These are phyloP conservation scores for Cicer cuneatum DNA, from an alignment of 306 rosid genomes.

Conservation along the genomic window DNA sequence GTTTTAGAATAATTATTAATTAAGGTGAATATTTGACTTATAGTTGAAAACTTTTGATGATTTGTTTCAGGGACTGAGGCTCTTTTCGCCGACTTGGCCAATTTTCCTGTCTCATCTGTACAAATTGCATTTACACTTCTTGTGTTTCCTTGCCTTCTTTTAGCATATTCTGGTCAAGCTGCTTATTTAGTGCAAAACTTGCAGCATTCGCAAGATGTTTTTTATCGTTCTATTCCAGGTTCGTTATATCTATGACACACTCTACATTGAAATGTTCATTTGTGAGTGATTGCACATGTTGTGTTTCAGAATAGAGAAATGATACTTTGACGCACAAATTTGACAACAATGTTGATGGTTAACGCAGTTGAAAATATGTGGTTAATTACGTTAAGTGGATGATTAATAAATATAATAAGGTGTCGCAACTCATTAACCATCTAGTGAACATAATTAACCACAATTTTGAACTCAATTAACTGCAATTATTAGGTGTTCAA, in stretches of 20 bases:
- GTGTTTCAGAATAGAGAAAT: neutral
- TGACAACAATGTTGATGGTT: too few relatives aligned
- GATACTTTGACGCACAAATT: too few relatives aligned
- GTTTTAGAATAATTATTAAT: neutral
- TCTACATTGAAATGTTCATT: neutral
- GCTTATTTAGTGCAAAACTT: constrained; percentile 73
- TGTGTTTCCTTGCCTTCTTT: constrained; percentile 96
- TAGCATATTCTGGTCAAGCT: constrained; percentile 96
- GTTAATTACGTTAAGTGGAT: too few relatives aligned
- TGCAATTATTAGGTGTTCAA: too few relatives aligned
- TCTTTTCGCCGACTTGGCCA: constrained; percentile 90
- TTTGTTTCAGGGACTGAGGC: constrained; percentile 93
- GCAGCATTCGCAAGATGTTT: constrained; percentile 56
- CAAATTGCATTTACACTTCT: constrained; percentile 91
- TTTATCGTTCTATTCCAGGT: constrained; percentile 96
- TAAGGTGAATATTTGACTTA: constrained; percentile 10
- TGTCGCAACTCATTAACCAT: too few relatives aligned
- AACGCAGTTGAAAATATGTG: too few relatives aligned
- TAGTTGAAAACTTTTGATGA: constrained; percentile 44
- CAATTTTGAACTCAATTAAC: too few relatives aligned
- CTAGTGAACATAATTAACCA: too few relatives aligned
- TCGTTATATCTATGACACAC: constrained; percentile 39
- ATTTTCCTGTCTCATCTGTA: constrained; percentile 91
- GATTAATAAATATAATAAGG: too few relatives aligned
- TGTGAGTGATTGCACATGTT: neutral